These are phyloP conservation scores for Blastomyces percursus DNA, from an alignment of 2,329 filamentous ascomycete genomes.

Conservation along the genomic window DNA sequence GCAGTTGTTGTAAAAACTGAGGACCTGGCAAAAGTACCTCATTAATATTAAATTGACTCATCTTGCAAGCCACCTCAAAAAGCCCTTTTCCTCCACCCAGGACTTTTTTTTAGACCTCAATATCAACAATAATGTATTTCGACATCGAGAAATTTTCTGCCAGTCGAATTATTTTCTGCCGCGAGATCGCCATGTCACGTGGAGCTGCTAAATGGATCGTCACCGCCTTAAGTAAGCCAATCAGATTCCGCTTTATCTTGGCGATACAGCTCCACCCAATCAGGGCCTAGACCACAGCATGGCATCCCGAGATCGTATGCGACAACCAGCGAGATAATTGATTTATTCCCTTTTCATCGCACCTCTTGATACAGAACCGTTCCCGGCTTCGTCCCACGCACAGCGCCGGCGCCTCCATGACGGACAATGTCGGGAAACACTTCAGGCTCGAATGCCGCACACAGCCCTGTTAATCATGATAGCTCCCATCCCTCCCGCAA, in stretches of 20 bases:
- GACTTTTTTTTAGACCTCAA: conserved; percentile 20
- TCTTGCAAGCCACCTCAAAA: conserved; percentile 20
- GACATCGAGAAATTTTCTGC: conserved; percentile 6
- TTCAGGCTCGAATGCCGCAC: conserved; percentile 6
- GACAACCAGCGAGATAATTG: background rate
- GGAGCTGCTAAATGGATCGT: background rate
- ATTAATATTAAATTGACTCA: conserved; percentile 30
- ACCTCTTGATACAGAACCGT: background rate
- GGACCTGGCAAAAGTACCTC: conserved; percentile 46
- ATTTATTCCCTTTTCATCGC: background rate
- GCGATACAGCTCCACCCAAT: conserved; percentile 19
- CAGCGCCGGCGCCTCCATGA: conserved; percentile 8
- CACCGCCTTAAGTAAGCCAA: conserved; percentile 6
- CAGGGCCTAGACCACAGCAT: conserved; percentile 1
- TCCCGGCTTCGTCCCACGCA: conserved; percentile 6
- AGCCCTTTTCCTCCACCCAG: conserved; percentile 1
- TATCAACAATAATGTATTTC: conserved; percentile 7
- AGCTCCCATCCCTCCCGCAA: background rate
- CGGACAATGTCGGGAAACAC: conserved; percentile 13
- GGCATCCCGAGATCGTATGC: background rate
- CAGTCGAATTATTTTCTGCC: conserved; percentile 22
- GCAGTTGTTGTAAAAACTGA: conserved; percentile 47
- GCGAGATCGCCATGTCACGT: conserved; percentile 14
- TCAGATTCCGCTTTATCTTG: conserved; percentile 13
- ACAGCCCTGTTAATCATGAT: background rate